Percentiles rank a stretch among this genome's conserved stretches.
Evolutionary conservation across 164 flowering plant genomes (phyloP).

Genomic region (Macadamia integrifolia): DNA sequence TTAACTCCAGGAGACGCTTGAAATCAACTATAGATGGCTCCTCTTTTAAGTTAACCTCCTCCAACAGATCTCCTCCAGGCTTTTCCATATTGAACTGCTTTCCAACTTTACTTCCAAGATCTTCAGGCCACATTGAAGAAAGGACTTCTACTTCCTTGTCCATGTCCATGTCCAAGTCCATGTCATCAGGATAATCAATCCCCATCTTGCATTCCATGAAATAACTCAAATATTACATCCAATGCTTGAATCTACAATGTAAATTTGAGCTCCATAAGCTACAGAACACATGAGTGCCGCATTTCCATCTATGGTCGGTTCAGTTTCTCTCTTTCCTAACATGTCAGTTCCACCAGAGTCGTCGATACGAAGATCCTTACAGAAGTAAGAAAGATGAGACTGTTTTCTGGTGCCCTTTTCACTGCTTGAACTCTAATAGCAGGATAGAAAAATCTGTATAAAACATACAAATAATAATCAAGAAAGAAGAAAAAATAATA

Average conservation of each 20-base stretch:
- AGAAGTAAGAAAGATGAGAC: conserved; percentile 3
- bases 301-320: not conserved
- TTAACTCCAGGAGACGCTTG: conserved; percentile 74
- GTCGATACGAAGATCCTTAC: not conserved
- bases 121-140: conserved; percentile 97
- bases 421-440: not conserved
- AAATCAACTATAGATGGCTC: conserved; percentile 73
- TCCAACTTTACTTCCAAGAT: conserved; percentile 53
- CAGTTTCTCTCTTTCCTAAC: conserved; percentile 3
- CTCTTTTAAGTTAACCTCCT: conserved; percentile 52
- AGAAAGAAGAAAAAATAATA: too few relatives aligned
- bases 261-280: not conserved
- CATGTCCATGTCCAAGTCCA: conserved; percentile 58
- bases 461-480: not conserved
- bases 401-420: not conserved
- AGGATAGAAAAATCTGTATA: conserved; percentile 15
- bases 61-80: conserved; percentile 67
- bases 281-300: not conserved
- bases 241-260: conserved; percentile 4
- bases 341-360: conserved; percentile 11
- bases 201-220: conserved; percentile 60
- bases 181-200: conserved; percentile 47
- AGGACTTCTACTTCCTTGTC: conserved; percentile 53
- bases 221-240: conserved; percentile 8
- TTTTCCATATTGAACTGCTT: conserved; percentile 70